Conservation (phyloP, 805 yeast species). For the Saturnispora quitensis region DNA sequence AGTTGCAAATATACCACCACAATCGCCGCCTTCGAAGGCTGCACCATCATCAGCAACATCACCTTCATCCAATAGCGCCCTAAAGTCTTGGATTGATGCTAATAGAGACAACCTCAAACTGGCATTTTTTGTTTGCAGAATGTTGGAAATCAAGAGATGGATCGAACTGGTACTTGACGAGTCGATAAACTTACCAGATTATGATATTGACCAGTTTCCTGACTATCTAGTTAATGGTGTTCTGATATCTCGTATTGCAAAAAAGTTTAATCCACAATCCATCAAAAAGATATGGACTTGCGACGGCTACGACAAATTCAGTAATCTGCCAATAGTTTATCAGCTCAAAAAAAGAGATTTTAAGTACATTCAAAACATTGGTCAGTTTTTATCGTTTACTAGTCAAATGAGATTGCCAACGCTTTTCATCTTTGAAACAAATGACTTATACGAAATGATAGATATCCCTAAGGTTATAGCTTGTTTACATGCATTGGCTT, state of each 20-base stretch:
- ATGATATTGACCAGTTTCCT: constrained; percentile 40
- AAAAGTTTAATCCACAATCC: constrained; percentile 57
- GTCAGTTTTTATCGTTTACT: constrained; percentile 64
- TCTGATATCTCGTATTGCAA: constrained; percentile 68
- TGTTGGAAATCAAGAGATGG: constrained; percentile 44
- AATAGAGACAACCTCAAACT: constrained; percentile 23
- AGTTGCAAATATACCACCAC: constrained; percentile 4
- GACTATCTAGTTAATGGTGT: constrained; percentile 78
- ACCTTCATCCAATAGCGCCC: not conserved
- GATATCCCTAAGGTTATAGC: constrained; percentile 90
- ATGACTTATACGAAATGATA: constrained; percentile 86
- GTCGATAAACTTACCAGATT: constrained; percentile 24
- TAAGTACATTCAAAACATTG: constrained; percentile 88
- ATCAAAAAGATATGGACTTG: constrained; percentile 50
- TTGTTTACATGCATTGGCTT: constrained; percentile 83
- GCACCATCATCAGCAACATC: not conserved
- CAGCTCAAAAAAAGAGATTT: constrained; percentile 47
- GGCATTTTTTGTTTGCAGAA: constrained; percentile 45
- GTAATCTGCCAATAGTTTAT: constrained; percentile 17
- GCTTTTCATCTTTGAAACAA: constrained; percentile 79
- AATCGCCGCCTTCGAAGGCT: not conserved
- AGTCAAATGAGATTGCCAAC: constrained; percentile 73
- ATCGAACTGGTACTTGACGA: constrained; percentile 28
- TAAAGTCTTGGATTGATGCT: constrained; percentile 22
- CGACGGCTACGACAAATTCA: constrained; percentile 10